Percentiles rank a stretch among this genome's conserved stretches.
phyloP scores from a whole-genome alignment of 2,329 filamentous ascomycete genomes.

The Peltaster fructicola region DNA sequence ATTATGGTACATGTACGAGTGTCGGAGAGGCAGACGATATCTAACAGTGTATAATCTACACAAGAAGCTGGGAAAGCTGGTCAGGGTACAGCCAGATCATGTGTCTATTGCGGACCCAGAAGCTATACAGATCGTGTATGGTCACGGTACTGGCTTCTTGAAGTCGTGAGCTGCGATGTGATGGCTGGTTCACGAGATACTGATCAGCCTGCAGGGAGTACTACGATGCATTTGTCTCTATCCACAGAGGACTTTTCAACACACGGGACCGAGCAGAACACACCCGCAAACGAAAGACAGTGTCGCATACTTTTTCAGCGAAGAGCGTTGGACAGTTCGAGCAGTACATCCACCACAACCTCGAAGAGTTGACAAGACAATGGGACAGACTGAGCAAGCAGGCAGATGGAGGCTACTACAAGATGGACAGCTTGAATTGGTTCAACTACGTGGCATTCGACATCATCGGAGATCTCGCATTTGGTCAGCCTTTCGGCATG shows the following conservation, averaged over 20 bases:
- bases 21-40: conserved; percentile 41
- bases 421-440: conserved; percentile 8
- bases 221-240: conserved; percentile 75
- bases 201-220: conserved; percentile 3
- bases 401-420: conserved; percentile 14
- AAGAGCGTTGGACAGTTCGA: conserved; percentile 62
- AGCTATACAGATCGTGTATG: conserved; percentile 64
- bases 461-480: conserved; percentile 11
- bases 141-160: conserved; percentile 34
- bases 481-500: conserved; percentile 9
- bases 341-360: conserved; percentile 69
- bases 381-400: conserved; percentile 44
- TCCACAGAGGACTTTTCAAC: conserved; percentile 74
- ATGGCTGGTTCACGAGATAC: neutral
- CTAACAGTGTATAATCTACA: conserved; percentile 38
- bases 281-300: conserved; percentile 70
- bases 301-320: conserved; percentile 65
- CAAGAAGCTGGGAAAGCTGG: conserved; percentile 21
- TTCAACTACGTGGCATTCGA: conserved; percentile 18
- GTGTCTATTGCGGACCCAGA: conserved; percentile 50
- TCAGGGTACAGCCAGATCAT: conserved; percentile 22
- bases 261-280: conserved; percentile 69
- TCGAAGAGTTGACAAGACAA: conserved; percentile 53
- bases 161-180: conserved; percentile 19
- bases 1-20: conserved; percentile 55